A percentile compares a stretch with the other conserved stretches of the same genome.
These are phyloP conservation scores for Candida coquimbonensis DNA, from an alignment of 805 yeast species.

Conservation along the genomic window DNA sequence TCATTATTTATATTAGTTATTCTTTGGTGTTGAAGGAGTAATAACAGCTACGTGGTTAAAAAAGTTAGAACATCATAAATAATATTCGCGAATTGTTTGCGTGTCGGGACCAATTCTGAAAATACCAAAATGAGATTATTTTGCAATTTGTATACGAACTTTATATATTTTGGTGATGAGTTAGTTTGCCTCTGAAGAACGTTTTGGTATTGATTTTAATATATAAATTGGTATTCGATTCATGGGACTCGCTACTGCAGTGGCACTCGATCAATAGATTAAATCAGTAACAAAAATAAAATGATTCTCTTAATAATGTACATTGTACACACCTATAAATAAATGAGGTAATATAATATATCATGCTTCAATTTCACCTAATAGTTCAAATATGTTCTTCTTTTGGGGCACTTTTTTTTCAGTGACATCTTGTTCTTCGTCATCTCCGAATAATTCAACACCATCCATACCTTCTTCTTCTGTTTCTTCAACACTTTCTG, in stretches of 20 bases:
- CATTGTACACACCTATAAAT: too few species aligned
- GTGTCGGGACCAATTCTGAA: neutral
- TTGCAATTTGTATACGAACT: too few species aligned
- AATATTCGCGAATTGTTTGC: neutral
- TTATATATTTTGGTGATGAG: too few species aligned
- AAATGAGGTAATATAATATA: too few species aligned
- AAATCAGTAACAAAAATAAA: too few species aligned
- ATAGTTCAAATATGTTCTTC: conserved; percentile 24
- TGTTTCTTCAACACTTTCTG: conserved; percentile 7
- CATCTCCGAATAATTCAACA: conserved; percentile 11
- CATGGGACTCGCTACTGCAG: too few species aligned
- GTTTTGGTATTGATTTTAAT: too few species aligned
- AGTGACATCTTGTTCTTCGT: neutral
- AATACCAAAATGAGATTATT: neutral
- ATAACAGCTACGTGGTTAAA: conserved; percentile 1
- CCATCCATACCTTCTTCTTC: conserved; percentile 12
- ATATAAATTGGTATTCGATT: too few species aligned
- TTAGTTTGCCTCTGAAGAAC: too few species aligned
- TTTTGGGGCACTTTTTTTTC: neutral
- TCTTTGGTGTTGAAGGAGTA: neutral
- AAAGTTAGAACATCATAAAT: neutral
- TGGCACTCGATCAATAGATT: too few species aligned
- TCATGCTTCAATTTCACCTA: conserved; percentile 28
- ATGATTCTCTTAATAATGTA: too few species aligned
- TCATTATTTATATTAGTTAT: conserved; percentile 9